Evolutionary conservation across 768 basidiomycete species (phyloP), one percentile per base, ranked within the genome.

Genomic region (Cyathus striatus): DNA sequence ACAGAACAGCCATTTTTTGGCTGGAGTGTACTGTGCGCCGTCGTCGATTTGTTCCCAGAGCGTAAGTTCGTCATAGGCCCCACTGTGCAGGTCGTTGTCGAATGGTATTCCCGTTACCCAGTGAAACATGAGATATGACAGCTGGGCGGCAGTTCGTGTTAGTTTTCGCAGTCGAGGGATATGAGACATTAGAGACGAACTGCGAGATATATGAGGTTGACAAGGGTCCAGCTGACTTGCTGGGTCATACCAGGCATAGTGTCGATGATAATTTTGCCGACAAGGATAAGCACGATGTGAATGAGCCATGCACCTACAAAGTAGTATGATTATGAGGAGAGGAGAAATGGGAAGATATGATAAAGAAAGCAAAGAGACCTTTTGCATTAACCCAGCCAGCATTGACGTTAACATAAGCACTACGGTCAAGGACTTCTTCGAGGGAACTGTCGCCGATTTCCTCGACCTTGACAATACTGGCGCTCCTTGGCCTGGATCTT

Each of bases 11-110:
- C 93, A 98, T 61, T 99, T 99, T 71, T 91, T 96, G 4, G 96
- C 85, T 1, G 96, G 96, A 4, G 96, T 99, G 64, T 98, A 96
- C 57, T 98, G 96, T 1, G 94, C 96, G 27, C 96, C 96, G 39
- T 90, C 87, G 63, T 99, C 96, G 39, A 99, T 99, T 73, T 99
- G 96, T 59, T 99, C 96, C 96, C 96, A 99, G 23, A 99, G 70
- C 0, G 96, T 98, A 38, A 98, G 76, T 54, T 97, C 91, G 61
- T 98, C 96, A 65, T 95, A 99, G 10, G 92, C 96, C 18, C 96
- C 96, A 9, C 84, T 86, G 53, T 90, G 87, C 34, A 86, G 69
- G 47, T 88, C 83, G 44, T 80, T 83, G 55, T 92, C 86, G 62
- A 98, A 98, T 6, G 95, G 95, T 33, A 95, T 92, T 42, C 95